Base-by-base conservation (phyloP, 805 yeast genomes). In the Monosporozyma servazzii region DNA sequence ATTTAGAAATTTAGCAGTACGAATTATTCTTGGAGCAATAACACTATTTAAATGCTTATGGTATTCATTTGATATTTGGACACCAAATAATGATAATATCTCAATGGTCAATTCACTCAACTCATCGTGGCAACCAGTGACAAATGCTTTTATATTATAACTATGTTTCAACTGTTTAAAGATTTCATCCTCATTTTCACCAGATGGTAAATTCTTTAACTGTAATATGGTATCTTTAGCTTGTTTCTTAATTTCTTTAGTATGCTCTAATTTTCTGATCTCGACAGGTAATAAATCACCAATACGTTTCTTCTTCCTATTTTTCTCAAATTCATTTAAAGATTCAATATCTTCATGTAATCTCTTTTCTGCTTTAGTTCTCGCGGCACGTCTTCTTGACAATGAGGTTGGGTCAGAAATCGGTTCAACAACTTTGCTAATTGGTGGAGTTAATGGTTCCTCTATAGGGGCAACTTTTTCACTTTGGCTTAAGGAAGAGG, bases 1-100 rank as follows among this genome's bases (percentile, higher is more conserved):
- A 43, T 78, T 76, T 50, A 91, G 73, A 60, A 91, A 90, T 68
- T 91, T 93, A 52, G 86, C 96, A 0, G 98, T 91, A 56, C 97
- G 73, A 58, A 86, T 63, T n/a, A 85, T 74, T 54, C 80, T 80
- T 1, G 97, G 96, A 0, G 97, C 90, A 10, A 90, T 78, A 10
- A 86, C 68, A 0, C 79, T 67, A 58, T 80, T 78, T 44, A 74
- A 65, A 46, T 72, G 42, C 5, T 10, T 15, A 7, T 41, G 42
- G 15, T 27, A 8, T n/a, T 54, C 54, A 10, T 62, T 57, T 0
- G 71, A 62, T 6, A 86, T 68, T 25, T 68, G 67, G 30, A 90
- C 76, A 0, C 96, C 96, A 10, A 80, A 59, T n/a, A 67, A 66
- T 17, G 67, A 61, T 37, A 86, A 61, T 1, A 72, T 64, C 18